Evolutionary conservation across 1,284 basidiomycete species (phyloP), one percentile per base, ranked within the genome.

Genomic region (Ceratobasidium sp.): DNA sequence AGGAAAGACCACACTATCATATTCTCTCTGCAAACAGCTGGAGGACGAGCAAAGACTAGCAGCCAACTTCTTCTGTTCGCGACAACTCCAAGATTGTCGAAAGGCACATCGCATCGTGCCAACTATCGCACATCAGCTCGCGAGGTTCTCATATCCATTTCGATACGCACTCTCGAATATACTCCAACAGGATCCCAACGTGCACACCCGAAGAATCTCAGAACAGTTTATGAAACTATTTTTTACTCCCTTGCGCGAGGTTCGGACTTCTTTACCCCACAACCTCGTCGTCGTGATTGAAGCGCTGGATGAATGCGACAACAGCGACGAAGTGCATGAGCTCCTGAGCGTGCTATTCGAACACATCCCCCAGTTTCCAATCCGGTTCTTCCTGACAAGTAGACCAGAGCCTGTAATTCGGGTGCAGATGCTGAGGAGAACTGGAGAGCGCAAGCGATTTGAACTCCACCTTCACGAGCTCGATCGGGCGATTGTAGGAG

Each of bases 341-440:
- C 11, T 64, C 24, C 61, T 64, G 41, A n/a, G 14, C 29, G 16
- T 16, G 22, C 16, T 64, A n/a, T 37, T 64, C 22, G 8, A 48
- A 11, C 34, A 16, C 19, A 16, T 43, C 6, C 6, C 29, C 5
- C 24, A 64, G 2, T 9, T 64, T 4, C 62, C 62, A 5, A 24
- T 64, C 34, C 27, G 19, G 62, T 64, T 64, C 62, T 64, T 64
- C n/a, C 6, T 64, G 48, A 64, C 62, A 7, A 64, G 62, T 49
- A 43, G 62, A 31, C 62, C 62, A 11, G 62, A 64, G 22, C 43
- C 62, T 6, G 62, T 31, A n/a, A 64, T 64, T 29, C 16, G 22
- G 5, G 22, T 14, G 8, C 24, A 16, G 14, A 64, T 64, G 46
- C 29, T 4, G 14, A 8, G 9, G 13, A 64, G 41, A 24, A 24